phyloP scores from a whole-genome alignment of 2,329 filamentous ascomycete genomes.

The Hypomyces perniciosus region DNA sequence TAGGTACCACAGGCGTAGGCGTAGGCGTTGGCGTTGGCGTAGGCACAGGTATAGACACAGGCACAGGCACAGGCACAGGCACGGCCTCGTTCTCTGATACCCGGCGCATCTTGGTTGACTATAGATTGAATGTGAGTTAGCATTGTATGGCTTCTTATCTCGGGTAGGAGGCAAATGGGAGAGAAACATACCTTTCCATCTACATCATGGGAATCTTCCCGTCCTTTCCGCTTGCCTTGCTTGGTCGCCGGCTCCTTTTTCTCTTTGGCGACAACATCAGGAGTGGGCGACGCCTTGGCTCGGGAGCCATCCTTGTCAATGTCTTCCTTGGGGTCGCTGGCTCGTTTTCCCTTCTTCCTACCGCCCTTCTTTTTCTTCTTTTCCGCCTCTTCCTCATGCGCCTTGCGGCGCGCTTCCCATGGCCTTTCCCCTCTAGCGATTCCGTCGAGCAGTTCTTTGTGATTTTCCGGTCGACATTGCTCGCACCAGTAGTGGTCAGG shows the following conservation, averaged over 20 bases:
- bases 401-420: conserved; percentile 68
- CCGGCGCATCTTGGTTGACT: conserved; percentile 46
- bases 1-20: no score
- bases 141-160: not conserved
- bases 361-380: conserved; percentile 52
- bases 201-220: conserved; percentile 50
- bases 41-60: not conserved
- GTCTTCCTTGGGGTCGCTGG: conserved; percentile 61
- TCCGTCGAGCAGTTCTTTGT: conserved; percentile 72
- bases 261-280: conserved; percentile 38
- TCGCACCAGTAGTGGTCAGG: conserved; percentile 91
- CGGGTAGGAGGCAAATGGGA: not conserved
- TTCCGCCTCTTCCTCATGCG: conserved; percentile 56
- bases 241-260: conserved; percentile 40
- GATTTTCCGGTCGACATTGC: conserved; percentile 75
- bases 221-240: conserved; percentile 50
- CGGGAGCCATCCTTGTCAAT: conserved; percentile 38
- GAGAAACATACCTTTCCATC: conserved; percentile 40
- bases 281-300: conserved; percentile 35
- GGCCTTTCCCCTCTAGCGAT: conserved; percentile 76
- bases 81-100: conserved; percentile 44
- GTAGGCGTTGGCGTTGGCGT: no score
- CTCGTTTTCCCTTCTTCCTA: conserved; percentile 60
- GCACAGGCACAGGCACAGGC: conserved; percentile 17
- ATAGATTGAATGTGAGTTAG: conserved; percentile 11